Evolutionary conservation across 306 rosid genomes (phyloP), one percentile per base, ranked within the genome.

Genomic region (Dryas drummondii): DNA sequence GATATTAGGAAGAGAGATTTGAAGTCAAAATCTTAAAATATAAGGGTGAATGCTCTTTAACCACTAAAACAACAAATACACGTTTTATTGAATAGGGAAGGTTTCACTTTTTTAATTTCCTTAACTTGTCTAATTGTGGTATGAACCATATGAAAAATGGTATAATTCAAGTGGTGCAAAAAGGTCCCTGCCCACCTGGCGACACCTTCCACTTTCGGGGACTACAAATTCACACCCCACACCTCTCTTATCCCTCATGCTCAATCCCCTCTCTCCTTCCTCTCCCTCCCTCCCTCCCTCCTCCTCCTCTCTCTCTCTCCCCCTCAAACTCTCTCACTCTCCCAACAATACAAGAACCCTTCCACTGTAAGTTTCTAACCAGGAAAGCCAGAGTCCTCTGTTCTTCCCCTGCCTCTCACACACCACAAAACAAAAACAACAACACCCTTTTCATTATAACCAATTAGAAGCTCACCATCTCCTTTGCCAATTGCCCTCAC

Each of bases 141-240:
- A 80, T 77, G 85, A 76, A 83, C 86, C 76, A 80, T 72, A 81
- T 55, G 48, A 54, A 66, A 79, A 77, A 75, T 84, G 78, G 80
- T 84, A 79, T 78, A 81, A 57, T 79, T 80, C 84, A 80, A 89
- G 97, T 88, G 89, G 94, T 16, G 58, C 40, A 60, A 64, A 83
- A 77, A 61, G 68, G 78, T 53, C 72, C 54, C 27, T 63, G 61
- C 76, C 73, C 57, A 10, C 70, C 64, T 71, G 75, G 76, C 72
- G 52, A 40, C 47, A 44, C 73, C 76, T 40, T 51, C 19, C 7
- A 59, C 83, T 79, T 91, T 89, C 86, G 48, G 75, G 80, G 72
- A 83, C 98, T 94, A 94, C 89, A 94, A 94, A 94, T 94, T 81
- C 89, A 70, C 80, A 42, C 73, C 74, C 82, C 78, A 46, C 49